Base-by-base conservation (phyloP, 805 yeast species). In the Starmerella floricola region DNA sequence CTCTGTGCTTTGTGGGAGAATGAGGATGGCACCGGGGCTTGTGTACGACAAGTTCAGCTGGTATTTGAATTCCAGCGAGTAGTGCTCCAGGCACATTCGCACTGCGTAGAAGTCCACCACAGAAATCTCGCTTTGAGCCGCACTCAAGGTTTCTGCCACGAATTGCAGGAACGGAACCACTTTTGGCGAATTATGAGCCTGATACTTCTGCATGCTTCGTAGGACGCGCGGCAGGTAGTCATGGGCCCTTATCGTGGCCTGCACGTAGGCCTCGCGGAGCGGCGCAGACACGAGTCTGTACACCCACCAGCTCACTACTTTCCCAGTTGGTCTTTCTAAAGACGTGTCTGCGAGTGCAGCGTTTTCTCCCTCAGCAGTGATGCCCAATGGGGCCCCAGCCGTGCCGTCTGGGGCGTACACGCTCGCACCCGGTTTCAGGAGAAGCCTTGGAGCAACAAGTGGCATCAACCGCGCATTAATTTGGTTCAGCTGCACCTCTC, bases 21-120 rank as follows among this genome's bases (percentile, higher is more conserved):
- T 27, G n/a, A 47, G 41, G 13, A 49, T n/a, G 11, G 47, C 38
- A 16, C 40, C 41, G 12, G 30, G 16, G 2, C 44, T 40, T 6
- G 34, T 18, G 40, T 44, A 44, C 3, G 41, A 32, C 23, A 42
- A 24, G 6, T 40, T 31, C 19, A 41, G 31, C 27, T 36, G 32
- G 8, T 27, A 21, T 20, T 38, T 41, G 31, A 39, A 38, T 12
- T 43, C 40, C 6, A 52, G 33, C 6, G 36, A 26, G 31, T 51
- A 42, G 20, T 52, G 49, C 17, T 44, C 50, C 2, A 52, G 37
- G n/a, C 51, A 47, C 27, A 49, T 38, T 11, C 41, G 34, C 13
- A 46, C 42, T 3, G 51, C 56, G 27, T 45, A 42, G 26, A 42
- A 36, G 30, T 44, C 45, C 13, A 34, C 34, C 2, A 41, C 45